Base-by-base conservation (phyloP, 768 basidiomycete genomes). In the Psilocybe subaeruginosa region DNA sequence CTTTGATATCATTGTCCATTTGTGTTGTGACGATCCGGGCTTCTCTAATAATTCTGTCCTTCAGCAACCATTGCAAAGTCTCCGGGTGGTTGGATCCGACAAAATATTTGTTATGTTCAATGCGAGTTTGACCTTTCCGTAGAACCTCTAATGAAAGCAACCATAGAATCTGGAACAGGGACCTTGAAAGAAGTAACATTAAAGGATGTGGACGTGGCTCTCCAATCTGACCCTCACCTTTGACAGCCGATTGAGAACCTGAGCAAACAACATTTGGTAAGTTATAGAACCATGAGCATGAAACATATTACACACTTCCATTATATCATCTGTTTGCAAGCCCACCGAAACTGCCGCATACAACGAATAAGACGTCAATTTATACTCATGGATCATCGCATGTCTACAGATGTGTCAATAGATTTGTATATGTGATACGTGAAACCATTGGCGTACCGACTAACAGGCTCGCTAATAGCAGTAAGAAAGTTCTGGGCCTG, bases 261-360 rank as follows among this genome's bases (percentile, higher is more conserved):
- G 69, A 49, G 8, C 23, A 74, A 23, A 57, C 41, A 58, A 17
- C 12, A 8, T 17, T 23, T 3, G 30, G 3, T 35, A 61, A 71
- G 69, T 60, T 49, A 31, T 56, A 59, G 60, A 46, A 60, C 61
- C 62, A 64, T 65, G 69, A 66, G 66, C 63, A 66, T 56, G 75
- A 72, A 61, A 83, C 33, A 11, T 3, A 12, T 9, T 27, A 53
- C 87, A 71, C 67, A 98, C 97, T 81, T 96, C 95, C 74, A 99
- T 97, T 68, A 99, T 99, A 74, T 99, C 96, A 68, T 97, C 91
- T 8, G 97, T 99, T 73, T 99, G 94, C 30, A 99, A 80, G 30
- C 97, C 97, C 62, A 99, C 97, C 12, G 97, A 98, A 63, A 99
- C 97, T 53, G 97, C 97, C 62, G 97, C 97, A 75, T 99, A 99